These are phyloP conservation scores for Chytriomyces hyalinus DNA, from an alignment of 192 early-diverging fungal genomes.

Conservation along the genomic window DNA sequence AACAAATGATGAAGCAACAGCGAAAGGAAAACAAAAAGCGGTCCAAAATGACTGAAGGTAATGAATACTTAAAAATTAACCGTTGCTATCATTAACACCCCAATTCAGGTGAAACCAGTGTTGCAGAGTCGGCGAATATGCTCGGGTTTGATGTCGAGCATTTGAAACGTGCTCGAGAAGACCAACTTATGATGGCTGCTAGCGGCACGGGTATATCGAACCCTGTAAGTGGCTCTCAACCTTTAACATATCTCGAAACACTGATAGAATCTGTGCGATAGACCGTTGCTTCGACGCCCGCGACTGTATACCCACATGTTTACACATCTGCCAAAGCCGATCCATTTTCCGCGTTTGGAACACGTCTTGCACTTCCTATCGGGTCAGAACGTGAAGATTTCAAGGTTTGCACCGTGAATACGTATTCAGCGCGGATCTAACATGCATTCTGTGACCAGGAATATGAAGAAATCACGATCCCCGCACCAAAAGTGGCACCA, in stretches of 20 bases:
- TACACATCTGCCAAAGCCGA: slow-evolving; percentile 67
- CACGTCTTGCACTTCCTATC: slow-evolving; percentile 75
- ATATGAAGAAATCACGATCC: slow-evolving; percentile 92
- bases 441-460: slow-evolving; percentile 37
- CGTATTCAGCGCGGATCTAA: too few species aligned
- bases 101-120: slow-evolving; percentile 1
- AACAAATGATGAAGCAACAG: slow-evolving; percentile 60
- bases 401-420: slow-evolving; percentile 25
- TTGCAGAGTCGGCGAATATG: slow-evolving; percentile 58
- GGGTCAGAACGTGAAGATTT: slow-evolving; percentile 77
- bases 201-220: slow-evolving; percentile 47
- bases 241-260: neutral
- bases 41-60: slow-evolving; percentile 25
- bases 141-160: slow-evolving; percentile 72
- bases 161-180: slow-evolving; percentile 64
- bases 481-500: slow-evolving; percentile 72
- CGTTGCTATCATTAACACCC: too few species aligned
- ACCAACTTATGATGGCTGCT: slow-evolving; percentile 59
- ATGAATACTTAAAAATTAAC: neutral
- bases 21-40: slow-evolving; percentile 73
- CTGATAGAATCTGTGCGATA: neutral
- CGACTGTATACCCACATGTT: slow-evolving; percentile 76
- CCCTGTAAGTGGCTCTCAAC: slow-evolving; percentile 20
- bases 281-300: slow-evolving; percentile 26
- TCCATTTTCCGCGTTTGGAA: slow-evolving; percentile 78